Evolutionary conservation across 1,284 basidiomycete species (phyloP), one percentile per base, ranked within the genome.

Genomic region (Ustanciosporium gigantosporum): DNA sequence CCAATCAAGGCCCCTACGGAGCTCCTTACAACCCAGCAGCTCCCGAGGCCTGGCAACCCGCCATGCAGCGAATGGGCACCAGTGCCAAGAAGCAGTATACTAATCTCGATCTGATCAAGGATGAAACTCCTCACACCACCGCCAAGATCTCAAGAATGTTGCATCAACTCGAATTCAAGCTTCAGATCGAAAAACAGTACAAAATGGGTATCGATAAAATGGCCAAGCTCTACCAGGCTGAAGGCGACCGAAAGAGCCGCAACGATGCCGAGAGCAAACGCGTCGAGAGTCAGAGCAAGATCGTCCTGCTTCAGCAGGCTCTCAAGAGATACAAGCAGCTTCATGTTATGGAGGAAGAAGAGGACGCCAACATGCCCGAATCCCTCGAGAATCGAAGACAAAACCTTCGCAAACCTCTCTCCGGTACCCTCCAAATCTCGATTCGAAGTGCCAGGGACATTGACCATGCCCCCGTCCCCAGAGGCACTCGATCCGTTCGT

Each of bases 171-270:
- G 93, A 98, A 79, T 97, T 96, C 85, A 98, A 98, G 82, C 87
- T 97, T 42, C 91, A 94, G 80, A 90, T 98, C 67, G 95, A 99
- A 80, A 87, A 89, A 82, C 93, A 98, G 81, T 97, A 97, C 83
- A 95, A 95, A 82, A 85, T 88, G 74, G 95, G 95, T 37, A 96
- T 97, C 71, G 94, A 98, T 80, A 97, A 97, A 82, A 99, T 99
- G 93, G 90, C 89, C 39, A 72, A 67, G 48, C 58, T 94, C 35
- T 95, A 94, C 79, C 87, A 91, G 73, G 89, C 88, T 8, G 94
- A 97, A 72, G 93, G 93, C 39, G 94, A 98, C 81, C 93, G 94
- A 82, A 77, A 76, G 42, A 72, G 66, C 37, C 68, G 65, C 40
- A 72, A 70, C 24, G 94, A 98, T 77, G 92, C 94, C 2, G 92